A percentile compares a stretch with the other conserved stretches of the same genome.
These are phyloP conservation scores for Spizellomyces sp. DNA, from an alignment of 192 early-diverging fungal species.

Conservation along the genomic window DNA sequence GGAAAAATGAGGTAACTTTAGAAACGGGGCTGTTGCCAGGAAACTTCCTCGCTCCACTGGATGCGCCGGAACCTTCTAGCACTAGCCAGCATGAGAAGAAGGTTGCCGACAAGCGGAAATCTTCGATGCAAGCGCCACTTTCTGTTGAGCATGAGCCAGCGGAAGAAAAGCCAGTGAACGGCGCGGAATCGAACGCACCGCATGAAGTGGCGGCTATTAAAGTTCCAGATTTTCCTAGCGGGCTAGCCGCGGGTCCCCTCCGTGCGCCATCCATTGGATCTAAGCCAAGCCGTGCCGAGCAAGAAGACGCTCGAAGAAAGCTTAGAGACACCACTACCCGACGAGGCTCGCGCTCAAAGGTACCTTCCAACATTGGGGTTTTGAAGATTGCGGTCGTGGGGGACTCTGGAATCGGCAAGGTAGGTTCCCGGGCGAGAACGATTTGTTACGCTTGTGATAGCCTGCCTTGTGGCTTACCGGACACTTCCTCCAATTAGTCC, in stretches of 20 bases:
- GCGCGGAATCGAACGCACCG: constrained; percentile 20
- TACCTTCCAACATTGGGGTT: constrained; percentile 40
- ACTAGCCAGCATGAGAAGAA: background rate
- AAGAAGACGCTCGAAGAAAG: constrained; percentile 12
- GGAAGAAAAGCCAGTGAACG: constrained; percentile 7
- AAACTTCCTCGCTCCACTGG: constrained; percentile 40
- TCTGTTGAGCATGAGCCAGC: constrained; percentile 8
- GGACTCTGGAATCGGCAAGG: constrained; percentile 54
- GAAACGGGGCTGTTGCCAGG: constrained; percentile 34
- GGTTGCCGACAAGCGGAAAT: constrained; percentile 34
- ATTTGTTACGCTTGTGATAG: background rate
- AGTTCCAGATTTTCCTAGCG: constrained; percentile 21
- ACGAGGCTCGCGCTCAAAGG: constrained; percentile 17
- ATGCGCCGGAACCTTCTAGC: constrained; percentile 12
- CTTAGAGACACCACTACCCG: background rate
- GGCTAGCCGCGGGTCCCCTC: constrained; percentile 15
- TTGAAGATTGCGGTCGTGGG: constrained; percentile 44
- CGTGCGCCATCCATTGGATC: background rate
- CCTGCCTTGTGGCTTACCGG: background rate
- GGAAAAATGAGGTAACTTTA: constrained; percentile 34
- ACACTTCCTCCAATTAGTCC: background rate
- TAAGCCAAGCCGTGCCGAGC: background rate
- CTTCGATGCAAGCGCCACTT: constrained; percentile 17
- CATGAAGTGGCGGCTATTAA: constrained; percentile 16
- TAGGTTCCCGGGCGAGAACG: background rate